Evolutionary conservation across 257 asterid species (phyloP), one percentile per base, ranked within the genome.

Genomic region (Cynanchum wilfordii): DNA sequence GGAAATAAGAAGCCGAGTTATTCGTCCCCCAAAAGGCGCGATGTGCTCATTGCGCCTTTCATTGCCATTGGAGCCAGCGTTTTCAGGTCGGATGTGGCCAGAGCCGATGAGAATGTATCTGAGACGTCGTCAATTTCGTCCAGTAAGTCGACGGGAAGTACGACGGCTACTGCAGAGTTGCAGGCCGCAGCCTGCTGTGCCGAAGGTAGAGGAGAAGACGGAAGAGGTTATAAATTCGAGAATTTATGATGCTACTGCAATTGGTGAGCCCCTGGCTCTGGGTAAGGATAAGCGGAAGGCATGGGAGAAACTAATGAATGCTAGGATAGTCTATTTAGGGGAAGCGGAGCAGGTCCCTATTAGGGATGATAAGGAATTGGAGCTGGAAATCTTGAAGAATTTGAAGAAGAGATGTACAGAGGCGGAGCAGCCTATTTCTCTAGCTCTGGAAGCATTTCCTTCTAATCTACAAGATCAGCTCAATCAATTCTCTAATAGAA

Each of bases 261-360:
- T 81, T 10, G 85, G 82, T 51, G 80, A 81, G 73, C 82, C 85
- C 17, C 22, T 75, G 78, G 80, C 82, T 30, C 59, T 78, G 50
- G 85, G 80, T 73, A 78, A 81, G 70, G 85, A 78, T 56, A 78
- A 69, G 76, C 65, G 70, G 64, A 92, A 83, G 73, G 91, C 84
- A 16, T 89, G 93, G 98, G 96, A 89, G 79, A 92, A 89, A 85
- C 75, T 92, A 75, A 86, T 88, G 92, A 87, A 83, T 80, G 92
- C 91, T 76, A 82, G 93, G 75, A 66, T 90, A 79, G 91, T 92
- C 71, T 92, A 87, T 75, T 77, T 92, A 73, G 98, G 96, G 42
- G 97, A 91, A 83, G 97, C 95, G 58, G 97, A 91, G 83, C 96
- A 84, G 78, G 96, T 92, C 71, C 97, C 96, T 2, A 70, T 73